Evolutionary conservation across 1,139 yeast species (phyloP), one percentile per base, ranked within the genome.

Genomic region (Diutina neorugosa): DNA sequence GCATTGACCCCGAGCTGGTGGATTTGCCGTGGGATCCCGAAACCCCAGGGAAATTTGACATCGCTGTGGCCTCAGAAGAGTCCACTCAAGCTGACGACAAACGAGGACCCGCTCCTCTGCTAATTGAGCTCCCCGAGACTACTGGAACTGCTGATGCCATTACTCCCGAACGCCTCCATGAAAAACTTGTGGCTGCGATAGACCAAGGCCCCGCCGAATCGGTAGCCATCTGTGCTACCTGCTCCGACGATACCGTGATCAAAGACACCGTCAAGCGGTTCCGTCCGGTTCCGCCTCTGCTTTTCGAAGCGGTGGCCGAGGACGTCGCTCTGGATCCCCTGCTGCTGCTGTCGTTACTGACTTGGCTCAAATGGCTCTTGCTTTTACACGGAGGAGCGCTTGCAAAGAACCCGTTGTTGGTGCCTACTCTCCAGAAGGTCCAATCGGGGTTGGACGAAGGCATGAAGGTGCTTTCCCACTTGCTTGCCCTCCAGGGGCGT

Each of bases 351-450:
- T 59, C 66, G 4, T 61, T 71, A 44, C 67, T 74, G 3, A 54
- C 73, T 16, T 80, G 83, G 84, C 65, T 80, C 55, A 76, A 76
- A 61, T 76, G 78, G 77, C 55, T 78, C 11, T 64, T 79, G 44
- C 63, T 78, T 34, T 61, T 69, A 12, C 74, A 76, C 56, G 82
- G 82, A 14, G 71, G 73, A 1, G 60, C 68, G 41, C 62, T 77
- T 23, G 66, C 73, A 16, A 65, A 65, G 53, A 68, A 68, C 48
- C 52, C 63, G 3, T 70, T 65, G 9, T 68, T 68, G 44, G 58
- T 64, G n/a, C 68, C 61, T 1, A 61, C 66, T 55, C 63, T 73
- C 55, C 68, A 64, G 54, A 57, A 62, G 4, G 64, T 79, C 54
- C 69, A 69, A 52, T 63, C 66, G 2, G 53, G 55, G 19, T 63